Percentiles rank a stretch among this genome's conserved stretches.
These are phyloP conservation scores for Tuber melanosporum DNA, from an alignment of 495 filamentous ascomycete genomes.

Conservation along the genomic window DNA sequence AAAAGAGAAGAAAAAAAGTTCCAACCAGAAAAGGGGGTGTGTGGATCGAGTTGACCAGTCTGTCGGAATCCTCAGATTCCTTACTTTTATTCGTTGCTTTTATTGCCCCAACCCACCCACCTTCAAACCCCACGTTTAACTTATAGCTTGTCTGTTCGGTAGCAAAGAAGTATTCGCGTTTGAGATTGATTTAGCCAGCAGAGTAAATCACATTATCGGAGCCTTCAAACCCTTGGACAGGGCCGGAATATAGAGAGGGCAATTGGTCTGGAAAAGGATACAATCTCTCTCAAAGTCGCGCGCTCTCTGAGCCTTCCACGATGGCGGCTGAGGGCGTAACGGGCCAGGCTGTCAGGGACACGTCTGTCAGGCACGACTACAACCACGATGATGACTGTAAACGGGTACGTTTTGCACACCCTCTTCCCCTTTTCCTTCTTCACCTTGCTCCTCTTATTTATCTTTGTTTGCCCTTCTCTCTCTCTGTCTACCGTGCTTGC, in stretches of 20 bases:
- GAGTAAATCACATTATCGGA: not conserved
- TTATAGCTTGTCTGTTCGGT: not conserved
- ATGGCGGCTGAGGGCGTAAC: not conserved
- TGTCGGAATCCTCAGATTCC: not conserved
- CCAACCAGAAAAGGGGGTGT: not conserved
- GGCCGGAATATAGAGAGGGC: not conserved
- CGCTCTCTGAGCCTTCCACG: not conserved
- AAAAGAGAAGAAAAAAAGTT: not conserved
- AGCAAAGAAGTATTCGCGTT: not conserved
- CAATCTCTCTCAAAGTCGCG: not conserved
- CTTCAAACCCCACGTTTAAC: not conserved
- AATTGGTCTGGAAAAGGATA: not conserved
- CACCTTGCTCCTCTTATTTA: not conserved
- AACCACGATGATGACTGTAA: not conserved
- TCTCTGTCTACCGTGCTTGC: not conserved
- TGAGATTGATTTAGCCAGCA: not conserved
- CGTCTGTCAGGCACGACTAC: not conserved
- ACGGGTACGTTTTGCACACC: not conserved
- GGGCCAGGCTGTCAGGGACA: not conserved
- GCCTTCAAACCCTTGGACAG: not conserved
- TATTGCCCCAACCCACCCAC: constrained; percentile 3
- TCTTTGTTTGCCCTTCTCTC: not conserved
- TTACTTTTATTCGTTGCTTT: not conserved
- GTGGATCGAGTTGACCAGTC: not conserved
- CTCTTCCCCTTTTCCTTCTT: not conserved